phyloP scores from a whole-genome alignment of 176 grass and related monocot genomes.

The Cocos nucifera region DNA sequence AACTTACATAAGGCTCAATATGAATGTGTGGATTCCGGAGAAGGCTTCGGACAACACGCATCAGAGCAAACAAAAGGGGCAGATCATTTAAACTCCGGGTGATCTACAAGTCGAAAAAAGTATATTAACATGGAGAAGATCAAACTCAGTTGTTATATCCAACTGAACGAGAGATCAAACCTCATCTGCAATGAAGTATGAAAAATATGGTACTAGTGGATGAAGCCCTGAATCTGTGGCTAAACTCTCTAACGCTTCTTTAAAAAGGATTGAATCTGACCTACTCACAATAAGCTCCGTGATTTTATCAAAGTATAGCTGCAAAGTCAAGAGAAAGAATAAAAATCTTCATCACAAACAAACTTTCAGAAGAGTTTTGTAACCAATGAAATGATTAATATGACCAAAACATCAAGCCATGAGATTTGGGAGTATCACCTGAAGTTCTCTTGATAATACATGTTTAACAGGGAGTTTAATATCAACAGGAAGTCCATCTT shows the following conservation, averaged over 20 bases:
- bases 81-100: conserved; percentile 73
- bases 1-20: conserved; percentile 95
- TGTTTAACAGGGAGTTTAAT: conserved; percentile 97
- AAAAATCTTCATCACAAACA: background rate
- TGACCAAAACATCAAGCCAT: background rate
- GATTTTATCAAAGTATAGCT: conserved; percentile 98
- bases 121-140: conserved; percentile 10
- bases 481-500: conserved; percentile 67
- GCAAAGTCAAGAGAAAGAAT: conserved; percentile 27
- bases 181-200: conserved; percentile 86
- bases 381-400: too few relatives aligned
- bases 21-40: conserved; percentile 89
- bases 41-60: conserved; percentile 82
- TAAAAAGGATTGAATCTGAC: conserved; percentile 51
- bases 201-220: conserved; percentile 90
- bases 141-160: background rate
- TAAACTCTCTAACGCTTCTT: conserved; percentile 90
- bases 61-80: conserved; percentile 79
- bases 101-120: conserved; percentile 49
- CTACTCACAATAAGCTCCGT: conserved; percentile 77
- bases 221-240: conserved; percentile 87
- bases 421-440: conserved; percentile 28
- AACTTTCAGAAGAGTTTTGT: too few relatives aligned
- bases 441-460: conserved; percentile 82
- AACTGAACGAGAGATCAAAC: conserved; percentile 21